A percentile compares a stretch with the other conserved stretches of the same genome.
Conservation (phyloP, 768 basidiomycete species). For the Tylopilus felleus region DNA sequence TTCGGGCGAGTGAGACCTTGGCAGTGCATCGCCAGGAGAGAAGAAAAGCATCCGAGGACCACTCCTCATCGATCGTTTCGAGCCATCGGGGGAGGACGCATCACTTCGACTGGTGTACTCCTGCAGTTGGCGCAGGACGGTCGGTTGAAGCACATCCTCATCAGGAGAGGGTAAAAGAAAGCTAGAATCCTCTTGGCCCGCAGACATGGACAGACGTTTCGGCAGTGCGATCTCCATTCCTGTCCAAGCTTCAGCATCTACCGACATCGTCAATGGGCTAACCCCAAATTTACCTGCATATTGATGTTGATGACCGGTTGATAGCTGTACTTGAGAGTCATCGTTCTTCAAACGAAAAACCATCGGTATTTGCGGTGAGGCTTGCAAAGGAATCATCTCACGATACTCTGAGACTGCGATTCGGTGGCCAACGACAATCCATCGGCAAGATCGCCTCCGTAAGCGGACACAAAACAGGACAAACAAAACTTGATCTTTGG, state of each 20-base stretch:
- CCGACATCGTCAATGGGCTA: constrained; percentile 1
- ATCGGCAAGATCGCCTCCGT: constrained; percentile 45
- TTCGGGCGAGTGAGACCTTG: neutral
- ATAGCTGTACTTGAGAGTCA: neutral
- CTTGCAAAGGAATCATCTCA: constrained; percentile 23
- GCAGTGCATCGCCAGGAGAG: neutral
- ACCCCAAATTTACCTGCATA: constrained; percentile 21
- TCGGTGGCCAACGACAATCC: constrained; percentile 39
- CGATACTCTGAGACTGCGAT: constrained; percentile 33
- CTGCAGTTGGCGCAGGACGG: constrained; percentile 13
- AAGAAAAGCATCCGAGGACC: neutral
- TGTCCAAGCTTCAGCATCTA: neutral
- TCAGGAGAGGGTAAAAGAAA: constrained; percentile 6
- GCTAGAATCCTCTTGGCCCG: constrained; percentile 7
- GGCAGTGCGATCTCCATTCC: neutral
- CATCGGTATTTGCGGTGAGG: constrained; percentile 7
- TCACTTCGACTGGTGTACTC: constrained; percentile 14
- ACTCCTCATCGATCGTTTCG: constrained; percentile 1
- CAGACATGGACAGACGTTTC: neutral
- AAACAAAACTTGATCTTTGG: constrained; percentile 42
- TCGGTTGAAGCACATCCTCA: constrained; percentile 4
- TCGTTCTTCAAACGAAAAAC: constrained; percentile 18
- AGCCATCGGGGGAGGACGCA: neutral
- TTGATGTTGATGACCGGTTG: neutral
- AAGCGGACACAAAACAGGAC: constrained; percentile 44